phyloP scores from a whole-genome alignment of 2,329 filamentous ascomycete species.

The Bipolaris zeicola region DNA sequence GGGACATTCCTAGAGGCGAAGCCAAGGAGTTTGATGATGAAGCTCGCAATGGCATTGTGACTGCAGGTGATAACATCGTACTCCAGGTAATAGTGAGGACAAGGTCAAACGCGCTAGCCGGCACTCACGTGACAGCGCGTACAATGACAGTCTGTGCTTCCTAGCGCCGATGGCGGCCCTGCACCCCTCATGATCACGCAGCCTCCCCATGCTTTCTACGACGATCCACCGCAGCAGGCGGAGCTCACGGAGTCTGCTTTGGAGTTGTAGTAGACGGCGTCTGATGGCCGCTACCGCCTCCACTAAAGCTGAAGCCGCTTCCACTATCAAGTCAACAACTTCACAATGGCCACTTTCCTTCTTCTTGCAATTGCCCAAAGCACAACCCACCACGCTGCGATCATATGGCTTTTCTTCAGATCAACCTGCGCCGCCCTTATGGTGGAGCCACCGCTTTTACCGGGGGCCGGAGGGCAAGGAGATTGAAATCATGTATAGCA shows the following conservation, averaged over 20 bases:
- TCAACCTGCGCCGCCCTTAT: conserved; percentile 38
- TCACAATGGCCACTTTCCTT: conserved; percentile 30
- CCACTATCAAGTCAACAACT: background rate
- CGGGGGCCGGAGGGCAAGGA: conserved; percentile 59
- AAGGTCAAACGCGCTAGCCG: background rate
- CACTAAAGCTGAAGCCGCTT: background rate
- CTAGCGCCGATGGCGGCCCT: background rate
- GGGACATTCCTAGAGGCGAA: too few relatives aligned
- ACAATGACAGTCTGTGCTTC: conserved; percentile 6
- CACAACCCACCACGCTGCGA: conserved; percentile 12
- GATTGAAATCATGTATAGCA: conserved; percentile 80
- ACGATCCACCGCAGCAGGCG: background rate
- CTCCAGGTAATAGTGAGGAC: background rate
- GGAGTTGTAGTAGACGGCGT: background rate
- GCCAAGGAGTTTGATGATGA: too few relatives aligned
- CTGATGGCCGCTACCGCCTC: conserved; percentile 3
- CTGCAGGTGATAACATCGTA: background rate
- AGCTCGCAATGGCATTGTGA: too few relatives aligned
- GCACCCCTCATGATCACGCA: background rate
- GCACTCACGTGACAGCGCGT: conserved; percentile 10
- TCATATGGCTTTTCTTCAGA: conserved; percentile 12
- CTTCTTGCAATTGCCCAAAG: conserved; percentile 19
- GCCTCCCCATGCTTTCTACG: conserved; percentile 4
- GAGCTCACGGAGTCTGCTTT: background rate
- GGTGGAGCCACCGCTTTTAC: conserved; percentile 74